These are phyloP conservation scores for Fusarium sp. DNA, from an alignment of 2,329 filamentous ascomycete species.

Conservation along the genomic window DNA sequence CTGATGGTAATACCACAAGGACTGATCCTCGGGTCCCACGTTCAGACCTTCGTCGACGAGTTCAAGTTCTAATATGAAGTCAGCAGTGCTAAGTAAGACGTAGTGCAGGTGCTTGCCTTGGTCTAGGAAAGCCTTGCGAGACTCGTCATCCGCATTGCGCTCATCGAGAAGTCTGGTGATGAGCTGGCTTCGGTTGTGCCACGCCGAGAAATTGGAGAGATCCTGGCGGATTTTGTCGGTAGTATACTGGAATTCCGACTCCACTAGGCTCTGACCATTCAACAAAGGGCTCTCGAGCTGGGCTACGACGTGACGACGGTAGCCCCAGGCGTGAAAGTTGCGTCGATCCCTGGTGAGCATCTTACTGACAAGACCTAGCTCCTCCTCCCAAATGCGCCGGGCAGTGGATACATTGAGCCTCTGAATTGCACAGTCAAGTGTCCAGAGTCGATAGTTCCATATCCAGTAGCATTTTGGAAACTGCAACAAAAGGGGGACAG, in stretches of 20 bases:
- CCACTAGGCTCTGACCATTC: constrained; percentile 71
- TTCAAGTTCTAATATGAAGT: constrained; percentile 70
- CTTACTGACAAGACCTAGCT: constrained; percentile 84
- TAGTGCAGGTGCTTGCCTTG: constrained; percentile 62
- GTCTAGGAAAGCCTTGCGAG: constrained; percentile 77
- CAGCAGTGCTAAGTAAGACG: neutral
- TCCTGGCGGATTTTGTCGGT: constrained; percentile 87
- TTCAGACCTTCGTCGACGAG: constrained; percentile 83
- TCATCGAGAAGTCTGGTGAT: constrained; percentile 81
- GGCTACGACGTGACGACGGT: constrained; percentile 82
- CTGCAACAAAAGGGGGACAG: constrained; percentile 83
- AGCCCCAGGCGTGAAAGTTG: constrained; percentile 98
- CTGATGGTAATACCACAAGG: constrained; percentile 96
- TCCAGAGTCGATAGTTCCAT: constrained; percentile 95
- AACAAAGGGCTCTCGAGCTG: constrained; percentile 72
- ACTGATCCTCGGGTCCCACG: constrained; percentile 93
- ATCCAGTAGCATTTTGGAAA: constrained; percentile 99
- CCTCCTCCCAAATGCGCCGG: constrained; percentile 80
- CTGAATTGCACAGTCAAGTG: constrained; percentile 76
- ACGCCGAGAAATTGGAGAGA: constrained; percentile 95
- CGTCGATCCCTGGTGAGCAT: constrained; percentile 88
- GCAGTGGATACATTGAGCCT: constrained; percentile 68
- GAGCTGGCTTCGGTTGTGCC: constrained; percentile 89
- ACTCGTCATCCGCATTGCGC: constrained; percentile 69
- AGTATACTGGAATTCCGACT: constrained; percentile 89